Evolutionary conservation across 441 rosid species (phyloP).

Genomic region (Codiaeum variegatum): DNA sequence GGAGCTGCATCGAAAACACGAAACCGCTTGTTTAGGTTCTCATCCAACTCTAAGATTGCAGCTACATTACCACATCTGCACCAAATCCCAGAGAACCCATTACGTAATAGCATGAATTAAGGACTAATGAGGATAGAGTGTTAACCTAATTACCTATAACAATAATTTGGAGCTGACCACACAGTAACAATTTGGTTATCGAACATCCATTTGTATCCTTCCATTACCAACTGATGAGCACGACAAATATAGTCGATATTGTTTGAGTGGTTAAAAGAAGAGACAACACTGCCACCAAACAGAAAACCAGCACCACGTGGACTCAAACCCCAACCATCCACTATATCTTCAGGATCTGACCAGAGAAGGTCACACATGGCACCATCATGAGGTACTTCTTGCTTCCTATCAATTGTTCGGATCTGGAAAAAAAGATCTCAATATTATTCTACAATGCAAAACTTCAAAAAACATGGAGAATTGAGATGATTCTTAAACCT

Average conservation of each 20-base stretch:
- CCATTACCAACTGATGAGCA: conserved; percentile 96
- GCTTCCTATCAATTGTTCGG: conserved; percentile 80
- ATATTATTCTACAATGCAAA: conserved; percentile 11
- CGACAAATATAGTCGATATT: conserved; percentile 81
- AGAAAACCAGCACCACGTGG: conserved; percentile 91
- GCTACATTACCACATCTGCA: conserved; percentile 88
- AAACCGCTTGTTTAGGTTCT: conserved; percentile 62
- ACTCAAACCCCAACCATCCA: conserved; percentile 94
- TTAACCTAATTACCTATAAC: conserved; percentile 60
- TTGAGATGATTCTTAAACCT: conserved; percentile 44
- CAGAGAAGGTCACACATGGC: conserved; percentile 95
- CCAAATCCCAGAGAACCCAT: conserved; percentile 16
- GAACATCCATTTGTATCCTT: conserved; percentile 94
- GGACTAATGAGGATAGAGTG: conserved; percentile 10
- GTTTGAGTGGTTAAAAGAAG: conserved; percentile 70
- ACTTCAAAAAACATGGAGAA: conserved; percentile 13
- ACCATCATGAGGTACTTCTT: conserved; percentile 98
- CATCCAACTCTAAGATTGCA: conserved; percentile 74
- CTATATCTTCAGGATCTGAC: conserved; percentile 94
- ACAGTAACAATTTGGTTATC: conserved; percentile 82
- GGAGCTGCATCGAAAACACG: conserved; percentile 82
- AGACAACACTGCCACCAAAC: conserved; percentile 80
- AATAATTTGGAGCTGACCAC: conserved; percentile 97
- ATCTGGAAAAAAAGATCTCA: conserved; percentile 44
- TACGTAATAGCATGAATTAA: background rate